These are phyloP conservation scores for Diutina pseudorugosa DNA, from an alignment of 1,139 yeast species.

Conservation along the genomic window DNA sequence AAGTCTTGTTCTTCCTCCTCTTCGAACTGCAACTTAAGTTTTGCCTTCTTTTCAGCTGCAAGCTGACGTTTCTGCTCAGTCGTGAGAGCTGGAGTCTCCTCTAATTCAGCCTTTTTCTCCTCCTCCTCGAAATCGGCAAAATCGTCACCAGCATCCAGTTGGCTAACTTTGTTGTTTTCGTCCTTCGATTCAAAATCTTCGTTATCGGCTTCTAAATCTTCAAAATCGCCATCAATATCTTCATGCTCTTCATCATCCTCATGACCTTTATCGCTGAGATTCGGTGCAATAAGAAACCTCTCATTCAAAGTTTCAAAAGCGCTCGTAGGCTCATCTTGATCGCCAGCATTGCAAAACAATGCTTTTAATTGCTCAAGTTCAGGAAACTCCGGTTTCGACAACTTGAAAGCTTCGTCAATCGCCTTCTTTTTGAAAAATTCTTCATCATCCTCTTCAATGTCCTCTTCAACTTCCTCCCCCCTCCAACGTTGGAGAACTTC, in stretches of 20 bases:
- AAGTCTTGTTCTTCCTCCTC: constrained; percentile 77
- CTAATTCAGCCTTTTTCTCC: constrained; percentile 13
- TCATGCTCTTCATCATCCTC: constrained; percentile 31
- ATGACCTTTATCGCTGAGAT: constrained; percentile 26
- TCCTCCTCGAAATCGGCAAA: constrained; percentile 14
- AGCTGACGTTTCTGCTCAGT: constrained; percentile 61
- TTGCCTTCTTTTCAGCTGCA: constrained; percentile 84
- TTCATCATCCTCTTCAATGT: constrained; percentile 22
- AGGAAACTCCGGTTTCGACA: constrained; percentile 25
- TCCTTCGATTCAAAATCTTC: not conserved
- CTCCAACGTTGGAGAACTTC: constrained; percentile 75
- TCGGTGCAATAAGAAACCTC: constrained; percentile 63
- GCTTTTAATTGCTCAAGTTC: constrained; percentile 36
- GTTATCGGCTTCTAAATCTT: constrained; percentile 46
- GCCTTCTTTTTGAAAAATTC: constrained; percentile 52
- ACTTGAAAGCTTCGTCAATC: constrained; percentile 9
- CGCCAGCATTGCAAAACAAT: constrained; percentile 36
- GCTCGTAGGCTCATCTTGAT: constrained; percentile 20
- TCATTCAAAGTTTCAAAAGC: constrained; percentile 37
- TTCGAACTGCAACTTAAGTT: constrained; percentile 78
- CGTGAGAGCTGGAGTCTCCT: constrained; percentile 29
- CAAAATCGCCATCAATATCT: constrained; percentile 35
- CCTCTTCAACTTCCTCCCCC: constrained; percentile 34
- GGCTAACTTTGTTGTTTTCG: constrained; percentile 18
- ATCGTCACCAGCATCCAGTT: constrained; percentile 5